These are phyloP conservation scores for Zalaria sp. DNA, from an alignment of 2,329 filamentous ascomycete species.

Conservation along the genomic window DNA sequence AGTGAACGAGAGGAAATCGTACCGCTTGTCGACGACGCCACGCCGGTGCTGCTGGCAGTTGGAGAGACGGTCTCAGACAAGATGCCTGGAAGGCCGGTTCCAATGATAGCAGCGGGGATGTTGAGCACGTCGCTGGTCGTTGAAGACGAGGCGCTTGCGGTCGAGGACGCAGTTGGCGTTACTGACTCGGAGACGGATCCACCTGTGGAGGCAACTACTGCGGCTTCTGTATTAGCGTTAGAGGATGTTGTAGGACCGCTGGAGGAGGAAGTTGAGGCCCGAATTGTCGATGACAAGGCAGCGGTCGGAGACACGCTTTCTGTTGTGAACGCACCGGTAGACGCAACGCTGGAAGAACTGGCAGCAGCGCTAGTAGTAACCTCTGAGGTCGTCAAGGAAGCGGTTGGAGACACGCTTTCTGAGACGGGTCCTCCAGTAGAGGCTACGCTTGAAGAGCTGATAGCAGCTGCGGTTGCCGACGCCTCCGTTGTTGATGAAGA, in stretches of 20 bases:
- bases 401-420: constrained; percentile 2
- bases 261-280: too few relatives aligned
- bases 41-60: too few relatives aligned
- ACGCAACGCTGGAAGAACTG: constrained; percentile 1
- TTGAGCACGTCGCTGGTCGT: too few relatives aligned
- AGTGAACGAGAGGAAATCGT: too few relatives aligned
- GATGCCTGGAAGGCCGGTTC: too few relatives aligned
- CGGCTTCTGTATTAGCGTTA: not conserved
- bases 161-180: not conserved
- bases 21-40: too few relatives aligned
- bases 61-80: too few relatives aligned
- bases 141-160: not conserved
- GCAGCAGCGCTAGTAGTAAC: not conserved
- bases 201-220: not conserved
- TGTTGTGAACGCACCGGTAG: constrained; percentile 5
- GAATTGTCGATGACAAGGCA: not conserved
- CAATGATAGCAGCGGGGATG: too few relatives aligned
- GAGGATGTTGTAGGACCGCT: not conserved
- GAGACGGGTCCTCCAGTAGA: constrained; percentile 1
- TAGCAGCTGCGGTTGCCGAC: not conserved
- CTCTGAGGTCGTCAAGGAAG: not conserved
- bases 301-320: not conserved
- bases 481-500: not conserved
- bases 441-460: not conserved
- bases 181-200: not conserved